Evolutionary conservation across 768 basidiomycete genomes (phyloP).

Genomic region (Boletus rubropictus): DNA sequence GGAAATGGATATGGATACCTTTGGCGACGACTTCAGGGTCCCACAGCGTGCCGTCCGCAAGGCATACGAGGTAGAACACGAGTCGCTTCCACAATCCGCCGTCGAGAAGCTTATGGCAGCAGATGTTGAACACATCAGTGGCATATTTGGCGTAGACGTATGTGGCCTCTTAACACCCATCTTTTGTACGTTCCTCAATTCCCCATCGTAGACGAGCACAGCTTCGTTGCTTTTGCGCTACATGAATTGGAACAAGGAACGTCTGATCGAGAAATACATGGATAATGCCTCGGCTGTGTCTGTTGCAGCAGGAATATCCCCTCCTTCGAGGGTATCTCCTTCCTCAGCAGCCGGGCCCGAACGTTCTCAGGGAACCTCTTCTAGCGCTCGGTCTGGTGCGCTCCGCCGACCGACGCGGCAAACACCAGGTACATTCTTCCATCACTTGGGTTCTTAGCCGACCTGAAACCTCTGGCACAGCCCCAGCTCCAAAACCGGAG

Average conservation of each 20-base stretch:
- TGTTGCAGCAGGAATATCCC: constrained; percentile 66
- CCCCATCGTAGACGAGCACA: constrained; percentile 46
- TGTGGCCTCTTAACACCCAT: constrained; percentile 31
- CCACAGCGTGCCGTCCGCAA: constrained; percentile 52
- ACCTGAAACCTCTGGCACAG: constrained; percentile 3
- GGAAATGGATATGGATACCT: constrained; percentile 66
- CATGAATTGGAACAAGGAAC: constrained; percentile 94
- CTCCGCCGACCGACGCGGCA: constrained; percentile 28
- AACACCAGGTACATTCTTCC: constrained; percentile 18
- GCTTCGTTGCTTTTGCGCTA: constrained; percentile 78
- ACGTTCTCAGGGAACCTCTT: constrained; percentile 27
- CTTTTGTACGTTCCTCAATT: background rate
- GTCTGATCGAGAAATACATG: constrained; percentile 95
- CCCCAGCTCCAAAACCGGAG: constrained; percentile 30
- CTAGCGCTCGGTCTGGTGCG: constrained; percentile 20
- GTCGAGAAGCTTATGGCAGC: constrained; percentile 73
- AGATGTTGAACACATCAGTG: constrained; percentile 82
- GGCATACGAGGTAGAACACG: constrained; percentile 82
- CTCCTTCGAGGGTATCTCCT: constrained; percentile 20
- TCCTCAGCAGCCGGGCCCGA: constrained; percentile 29
- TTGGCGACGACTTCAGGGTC: constrained; percentile 60
- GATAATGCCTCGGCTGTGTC: constrained; percentile 74
- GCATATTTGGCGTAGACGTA: constrained; percentile 86
- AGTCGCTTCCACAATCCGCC: constrained; percentile 62
- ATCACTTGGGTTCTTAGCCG: background rate